Evolutionary conservation across 192 early-diverging fungal species (phyloP).

Genomic region (Chytriomyces sp.): DNA sequence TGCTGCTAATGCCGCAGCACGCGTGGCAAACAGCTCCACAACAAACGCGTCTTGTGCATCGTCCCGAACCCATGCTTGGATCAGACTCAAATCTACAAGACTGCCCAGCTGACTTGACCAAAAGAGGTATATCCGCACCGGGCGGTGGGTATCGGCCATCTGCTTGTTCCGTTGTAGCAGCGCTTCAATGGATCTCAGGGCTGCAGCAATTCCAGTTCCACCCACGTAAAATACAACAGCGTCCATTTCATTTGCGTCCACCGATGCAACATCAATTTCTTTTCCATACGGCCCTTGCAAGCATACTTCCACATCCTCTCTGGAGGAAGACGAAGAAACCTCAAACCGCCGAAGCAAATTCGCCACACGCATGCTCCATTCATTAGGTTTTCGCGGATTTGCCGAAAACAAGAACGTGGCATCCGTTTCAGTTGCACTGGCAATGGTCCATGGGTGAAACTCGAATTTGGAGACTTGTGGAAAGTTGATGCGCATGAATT

Average conservation of each 20-base stretch:
- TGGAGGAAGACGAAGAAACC: background rate
- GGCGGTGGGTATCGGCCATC: background rate
- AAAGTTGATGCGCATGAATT: constrained; percentile 76
- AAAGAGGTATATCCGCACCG: background rate
- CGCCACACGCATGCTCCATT: constrained; percentile 26
- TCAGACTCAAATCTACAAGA: background rate
- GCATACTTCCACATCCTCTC: background rate
- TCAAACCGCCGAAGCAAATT: background rate
- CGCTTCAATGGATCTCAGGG: background rate
- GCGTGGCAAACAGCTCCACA: background rate
- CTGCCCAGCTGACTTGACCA: background rate
- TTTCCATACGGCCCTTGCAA: constrained; percentile 29
- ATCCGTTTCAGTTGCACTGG: constrained; percentile 46
- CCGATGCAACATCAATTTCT: background rate
- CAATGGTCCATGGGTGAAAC: constrained; percentile 82
- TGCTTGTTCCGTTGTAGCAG: background rate
- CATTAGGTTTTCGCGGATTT: background rate
- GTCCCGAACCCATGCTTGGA: background rate
- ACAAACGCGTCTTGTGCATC: background rate
- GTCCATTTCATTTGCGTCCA: background rate
- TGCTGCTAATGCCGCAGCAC: background rate
- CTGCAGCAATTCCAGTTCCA: constrained; percentile 25
- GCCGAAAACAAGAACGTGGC: constrained; percentile 26
- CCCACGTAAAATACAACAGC: constrained; percentile 28
- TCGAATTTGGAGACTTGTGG: constrained; percentile 75